These are phyloP conservation scores for Boletus rex-veris DNA, from an alignment of 768 basidiomycete species.

Conservation along the genomic window DNA sequence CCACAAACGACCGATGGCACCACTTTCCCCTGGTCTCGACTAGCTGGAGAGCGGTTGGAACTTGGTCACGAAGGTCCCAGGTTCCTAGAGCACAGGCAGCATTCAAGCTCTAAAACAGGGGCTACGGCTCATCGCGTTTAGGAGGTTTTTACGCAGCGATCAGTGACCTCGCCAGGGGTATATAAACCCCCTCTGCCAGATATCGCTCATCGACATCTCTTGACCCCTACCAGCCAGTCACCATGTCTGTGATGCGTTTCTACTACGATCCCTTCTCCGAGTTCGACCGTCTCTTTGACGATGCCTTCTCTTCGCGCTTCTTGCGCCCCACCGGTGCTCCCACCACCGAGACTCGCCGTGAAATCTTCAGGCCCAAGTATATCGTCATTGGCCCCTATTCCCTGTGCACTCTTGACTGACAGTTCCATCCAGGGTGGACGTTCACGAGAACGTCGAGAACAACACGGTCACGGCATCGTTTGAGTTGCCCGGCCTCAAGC, in stretches of 20 bases:
- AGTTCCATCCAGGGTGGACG: conserved; percentile 43
- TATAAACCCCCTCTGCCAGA: neutral
- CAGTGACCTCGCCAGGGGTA: neutral
- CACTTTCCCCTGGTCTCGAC: no score
- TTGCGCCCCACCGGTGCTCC: conserved; percentile 8
- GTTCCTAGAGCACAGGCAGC: no score
- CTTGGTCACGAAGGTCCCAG: no score
- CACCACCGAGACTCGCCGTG: conserved; percentile 7
- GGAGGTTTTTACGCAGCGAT: neutral
- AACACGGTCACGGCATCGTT: conserved; percentile 53
- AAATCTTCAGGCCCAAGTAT: conserved; percentile 34
- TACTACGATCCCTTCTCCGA: conserved; percentile 41
- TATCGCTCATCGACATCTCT: neutral
- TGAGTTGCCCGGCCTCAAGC: conserved; percentile 54
- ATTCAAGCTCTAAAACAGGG: neutral
- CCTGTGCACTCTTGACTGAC: neutral
- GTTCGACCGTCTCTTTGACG: conserved; percentile 44
- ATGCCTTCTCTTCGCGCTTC: conserved; percentile 31
- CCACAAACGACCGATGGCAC: no score
- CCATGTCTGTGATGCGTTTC: conserved; percentile 27
- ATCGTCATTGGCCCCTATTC: neutral
- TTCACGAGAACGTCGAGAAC: conserved; percentile 45
- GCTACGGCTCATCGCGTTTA: neutral
- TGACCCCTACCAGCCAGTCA: neutral
- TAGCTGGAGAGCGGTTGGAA: no score